Percentiles rank a stretch among this genome's conserved stretches.
phyloP scores from a whole-genome alignment of 345 rosid species.

The Brassica nigra region DNA sequence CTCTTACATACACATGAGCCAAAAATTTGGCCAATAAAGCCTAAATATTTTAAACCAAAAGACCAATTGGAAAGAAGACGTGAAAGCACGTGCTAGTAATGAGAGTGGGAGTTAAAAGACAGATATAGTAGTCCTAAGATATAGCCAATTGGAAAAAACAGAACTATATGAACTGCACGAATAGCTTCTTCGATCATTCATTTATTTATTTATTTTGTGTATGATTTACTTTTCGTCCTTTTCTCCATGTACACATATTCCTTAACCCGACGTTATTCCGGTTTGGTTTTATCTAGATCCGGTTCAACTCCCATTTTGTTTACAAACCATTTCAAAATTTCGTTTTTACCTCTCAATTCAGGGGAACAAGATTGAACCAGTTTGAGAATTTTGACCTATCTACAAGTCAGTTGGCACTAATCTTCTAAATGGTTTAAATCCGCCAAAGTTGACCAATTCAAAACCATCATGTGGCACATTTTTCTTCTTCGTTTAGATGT shows the following conservation, averaged over 20 bases:
- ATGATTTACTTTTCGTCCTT: constrained; percentile 16
- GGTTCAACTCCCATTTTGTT: background rate
- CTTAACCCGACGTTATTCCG: constrained; percentile 6
- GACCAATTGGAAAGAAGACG: background rate
- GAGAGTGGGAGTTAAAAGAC: constrained; percentile 2
- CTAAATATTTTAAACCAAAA: background rate
- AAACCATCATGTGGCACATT: constrained; percentile 1
- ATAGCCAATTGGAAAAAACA: constrained; percentile 24
- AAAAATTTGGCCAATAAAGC: background rate
- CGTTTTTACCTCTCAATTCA: background rate
- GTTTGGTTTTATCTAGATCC: constrained; percentile 3
- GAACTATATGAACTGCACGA: constrained; percentile 22
- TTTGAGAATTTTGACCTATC: background rate
- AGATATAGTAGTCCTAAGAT: background rate
- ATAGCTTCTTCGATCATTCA: constrained; percentile 24
- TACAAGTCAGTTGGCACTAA: background rate
- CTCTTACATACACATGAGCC: background rate
- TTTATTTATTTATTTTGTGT: background rate
- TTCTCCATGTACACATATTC: constrained; percentile 4
- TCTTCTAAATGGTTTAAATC: background rate
- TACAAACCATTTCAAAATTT: background rate
- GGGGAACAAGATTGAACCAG: background rate
- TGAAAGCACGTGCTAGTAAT: background rate
- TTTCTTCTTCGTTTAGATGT: background rate
- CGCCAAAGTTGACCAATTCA: constrained; percentile 3